Evolutionary conservation across 768 basidiomycete species (phyloP), one percentile per base, ranked within the genome.

Genomic region (Leucocoprinus leucothites): DNA sequence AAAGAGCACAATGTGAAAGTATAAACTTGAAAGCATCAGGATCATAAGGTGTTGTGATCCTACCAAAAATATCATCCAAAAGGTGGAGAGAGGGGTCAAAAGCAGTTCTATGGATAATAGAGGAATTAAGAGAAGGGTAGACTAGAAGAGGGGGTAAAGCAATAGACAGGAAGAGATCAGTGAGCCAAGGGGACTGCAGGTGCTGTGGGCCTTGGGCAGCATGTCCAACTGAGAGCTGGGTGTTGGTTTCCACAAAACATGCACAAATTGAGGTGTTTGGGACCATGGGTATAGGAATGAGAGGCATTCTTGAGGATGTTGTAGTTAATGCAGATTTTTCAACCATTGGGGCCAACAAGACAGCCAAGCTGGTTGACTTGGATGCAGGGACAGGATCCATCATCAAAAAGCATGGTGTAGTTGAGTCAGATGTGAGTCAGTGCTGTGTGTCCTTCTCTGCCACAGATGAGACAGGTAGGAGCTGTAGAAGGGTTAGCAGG

Each of bases 1-100:
- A 25, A 4, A 74, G 63, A 9, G 64, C 45, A 31, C 11, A 11
- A 5, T 31, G 5, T 5, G 5, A 5, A 5, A 31, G 11, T 5
- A 31, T 5, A 31, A 5, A 31, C 14, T 62, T 58, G 41, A 74
- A 73, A 7, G 66, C 65, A 16, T 60, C 24, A 0, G 65, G 28
- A 52, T 65, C 51, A 45, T 75, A 75, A 14, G 72, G 74, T 21
- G 62, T 63, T 4, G 65, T 35, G 6, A 73, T 60, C 5, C 58
- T 57, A 3, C 59, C 31, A 21, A 65, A 71, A 9, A 72, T 55
- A 9, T 60, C 26, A 24, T 61, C n/a, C 56, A 50, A 58, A 11
- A 43, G 3, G 24, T 35, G 53, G 5, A 51, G 7, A 2, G 31
- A 40, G 18, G 46, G 50, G 24, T 47, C 9, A 26, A 64, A 57